These are phyloP conservation scores for Ophioceras dolichostomum DNA, from an alignment of 2,329 filamentous ascomycete genomes.

Conservation along the genomic window DNA sequence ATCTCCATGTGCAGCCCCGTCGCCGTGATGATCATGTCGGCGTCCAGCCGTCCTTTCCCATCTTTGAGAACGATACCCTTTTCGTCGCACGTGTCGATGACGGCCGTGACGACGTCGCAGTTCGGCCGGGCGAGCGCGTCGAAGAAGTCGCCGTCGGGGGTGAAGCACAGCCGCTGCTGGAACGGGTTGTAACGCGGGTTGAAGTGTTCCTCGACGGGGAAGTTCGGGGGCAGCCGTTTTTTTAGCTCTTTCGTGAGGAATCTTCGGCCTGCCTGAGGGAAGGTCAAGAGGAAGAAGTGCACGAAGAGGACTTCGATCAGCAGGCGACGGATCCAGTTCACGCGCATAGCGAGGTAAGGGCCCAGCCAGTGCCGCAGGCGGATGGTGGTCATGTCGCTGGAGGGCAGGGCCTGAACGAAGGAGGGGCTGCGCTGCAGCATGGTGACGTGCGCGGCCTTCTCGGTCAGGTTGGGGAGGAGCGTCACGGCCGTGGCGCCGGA, in stretches of 20 bases:
- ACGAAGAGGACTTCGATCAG: slow-evolving; percentile 33
- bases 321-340: slow-evolving; percentile 37
- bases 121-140: slow-evolving; percentile 23
- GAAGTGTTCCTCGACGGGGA: slow-evolving; percentile 50
- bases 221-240: slow-evolving; percentile 36
- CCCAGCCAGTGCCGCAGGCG: slow-evolving; percentile 32
- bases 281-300: slow-evolving; percentile 32
- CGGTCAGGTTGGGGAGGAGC: slow-evolving; percentile 56
- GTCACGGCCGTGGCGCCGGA: slow-evolving; percentile 73
- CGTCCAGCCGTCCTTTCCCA: slow-evolving; percentile 26
- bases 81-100: slow-evolving; percentile 30
- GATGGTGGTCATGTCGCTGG: slow-evolving; percentile 21
- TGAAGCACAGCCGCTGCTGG: slow-evolving; percentile 66
- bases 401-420: slow-evolving; percentile 48
- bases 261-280: slow-evolving; percentile 34
- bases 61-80: slow-evolving; percentile 28
- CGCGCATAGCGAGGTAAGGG: slow-evolving; percentile 26
- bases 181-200: slow-evolving; percentile 53
- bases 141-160: slow-evolving; percentile 42
- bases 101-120: slow-evolving; percentile 28
- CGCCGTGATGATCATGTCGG: slow-evolving; percentile 53
- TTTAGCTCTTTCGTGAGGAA: slow-evolving; percentile 32
- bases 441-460: slow-evolving; percentile 54
- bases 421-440: slow-evolving; percentile 72
- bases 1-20: slow-evolving; percentile 48